Evolutionary conservation across 2,329 filamentous ascomycete species (phyloP), one percentile per base, ranked within the genome.

Genomic region (Domatiomyces catenatus): DNA sequence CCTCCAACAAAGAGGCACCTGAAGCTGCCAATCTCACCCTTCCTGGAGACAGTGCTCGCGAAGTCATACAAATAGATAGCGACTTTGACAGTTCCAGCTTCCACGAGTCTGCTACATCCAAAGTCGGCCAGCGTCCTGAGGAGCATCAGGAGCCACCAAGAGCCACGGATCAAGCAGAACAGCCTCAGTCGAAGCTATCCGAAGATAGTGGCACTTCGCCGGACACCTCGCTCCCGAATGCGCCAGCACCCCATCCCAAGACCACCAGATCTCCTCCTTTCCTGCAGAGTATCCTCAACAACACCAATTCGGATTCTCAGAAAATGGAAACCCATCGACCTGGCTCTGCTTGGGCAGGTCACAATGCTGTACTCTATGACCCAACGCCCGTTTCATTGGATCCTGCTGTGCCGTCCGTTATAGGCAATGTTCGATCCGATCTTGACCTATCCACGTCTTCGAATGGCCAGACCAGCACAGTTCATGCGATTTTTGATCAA

Each of bases 211-310:
- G 15, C 42, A 17, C 12, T n/a, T 46, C 22, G 17, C 7, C 20
- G 15, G 28, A 19, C 8, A 15, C 28, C 28, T 10, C 28, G 2
- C 28, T 32, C 28, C 2, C 8, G 8, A 12, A 48, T 43, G 64
- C 64, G 18, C 66, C 66, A 44, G 64, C 67, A 62, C 62, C 61
- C 18, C 68, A 66, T 49, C 52, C 55, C 19, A 50, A 26, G 8
- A 43, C 44, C 22, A 45, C 24, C 47, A 42, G 19, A 49, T 24
- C 22, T 10, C n/a, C 46, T 46, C 42, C 32, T 39, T 22, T 50
- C 19, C 45, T 43, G 48, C 46, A 49, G 42, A 47, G 44, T n/a
- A 44, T 49, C 19, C 17, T 48, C 17, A 22, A 46, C 10, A 15
- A 28, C 12, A 19, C 43, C n/a, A 15, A 15, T 36, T 47, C 17